Base-by-base conservation (phyloP, 2,329 filamentous ascomycete genomes). In the Neophaeococcomyces mojaviensis region DNA sequence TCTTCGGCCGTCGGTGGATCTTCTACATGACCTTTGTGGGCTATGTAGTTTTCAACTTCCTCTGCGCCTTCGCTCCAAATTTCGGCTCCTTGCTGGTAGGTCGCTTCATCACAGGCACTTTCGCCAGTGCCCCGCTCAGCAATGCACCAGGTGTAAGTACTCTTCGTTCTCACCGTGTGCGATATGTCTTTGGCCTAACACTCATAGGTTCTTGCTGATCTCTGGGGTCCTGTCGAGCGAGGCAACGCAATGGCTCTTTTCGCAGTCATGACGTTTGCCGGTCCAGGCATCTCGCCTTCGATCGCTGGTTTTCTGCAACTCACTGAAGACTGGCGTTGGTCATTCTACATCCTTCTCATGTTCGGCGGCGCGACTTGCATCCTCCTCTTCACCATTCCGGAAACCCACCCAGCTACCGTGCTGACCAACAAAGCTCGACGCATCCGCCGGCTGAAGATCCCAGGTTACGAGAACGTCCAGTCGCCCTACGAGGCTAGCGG, bases 381-480 rank as follows among this genome's bases (percentile, higher is more conserved):
- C 5, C 46, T 77, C 3, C 73, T 80, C 69, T 65, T 79, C 43
- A 75, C 75, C 0, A 73, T 81, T 6, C 78, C 78, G 1, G 78
- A 81, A 55, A 81, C 78, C 0, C 71, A 72, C 30, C 68, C 67
- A 0, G 69, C 68, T 0, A 69, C 64, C 3, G 66, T 82, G 3
- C 63, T 82, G 19, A 59, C 67, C 1, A 67, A 72, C 50, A 79
- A 79, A 53, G 78, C 78, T 1, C 61, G 61, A 37, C 68, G 77
- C 3, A 69, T 82, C 26, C 64, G 74, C 3, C 59, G 61, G 8
- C 59, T 69, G 9, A 67, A 71, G 26, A 67, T 78, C 2, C 66
- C 69, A 0, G 75, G 73, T 0, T 78, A 72, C 47, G 74, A 79
- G 52, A 54, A 73, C 22, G 67, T 78, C 9, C 68, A 70, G 39